A percentile compares a stretch with the other conserved stretches of the same genome.
Evolutionary conservation across 257 asterid species (phyloP).

Genomic region (Nyctanthes arbortristis): DNA sequence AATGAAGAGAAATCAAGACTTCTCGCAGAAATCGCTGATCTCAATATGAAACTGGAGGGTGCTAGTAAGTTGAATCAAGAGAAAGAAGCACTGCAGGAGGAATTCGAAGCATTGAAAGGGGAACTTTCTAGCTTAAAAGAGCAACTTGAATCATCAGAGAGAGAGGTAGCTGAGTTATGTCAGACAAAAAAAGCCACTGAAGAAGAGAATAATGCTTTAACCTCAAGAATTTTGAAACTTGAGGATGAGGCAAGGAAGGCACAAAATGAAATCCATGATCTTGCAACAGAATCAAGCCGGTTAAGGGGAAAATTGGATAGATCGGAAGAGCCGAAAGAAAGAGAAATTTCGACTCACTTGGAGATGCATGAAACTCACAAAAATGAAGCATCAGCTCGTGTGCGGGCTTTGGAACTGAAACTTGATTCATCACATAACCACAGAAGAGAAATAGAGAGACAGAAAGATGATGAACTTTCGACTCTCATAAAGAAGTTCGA

Average conservation of each 20-base stretch:
- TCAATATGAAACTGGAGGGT: constrained; percentile 42
- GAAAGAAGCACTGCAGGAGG: constrained; percentile 39
- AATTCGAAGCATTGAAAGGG: constrained; percentile 43
- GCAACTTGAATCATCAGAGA: constrained; percentile 42
- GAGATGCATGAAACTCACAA: constrained; percentile 9
- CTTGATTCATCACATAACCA: constrained; percentile 1
- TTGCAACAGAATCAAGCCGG: constrained; percentile 39
- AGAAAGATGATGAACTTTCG: constrained; percentile 25
- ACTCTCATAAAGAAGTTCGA: constrained; percentile 26
- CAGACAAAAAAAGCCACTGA: constrained; percentile 29
- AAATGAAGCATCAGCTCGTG: not conserved
- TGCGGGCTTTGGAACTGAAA: constrained; percentile 1
- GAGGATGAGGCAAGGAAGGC: constrained; percentile 41
- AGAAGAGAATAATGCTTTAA: constrained; percentile 40
- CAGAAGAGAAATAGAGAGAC: not conserved
- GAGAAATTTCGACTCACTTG: constrained; percentile 21
- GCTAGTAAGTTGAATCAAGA: constrained; percentile 48
- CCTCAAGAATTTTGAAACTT: constrained; percentile 35
- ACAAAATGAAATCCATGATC: constrained; percentile 45
- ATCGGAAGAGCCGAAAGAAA: too few species aligned
- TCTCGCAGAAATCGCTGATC: constrained; percentile 43
- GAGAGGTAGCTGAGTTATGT: constrained; percentile 39
- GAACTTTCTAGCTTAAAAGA: constrained; percentile 35
- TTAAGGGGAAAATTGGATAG: constrained; percentile 38
- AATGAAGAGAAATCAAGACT: constrained; percentile 46